phyloP scores from a whole-genome alignment of 2,329 filamentous ascomycete genomes.

The Curvularia sp. region DNA sequence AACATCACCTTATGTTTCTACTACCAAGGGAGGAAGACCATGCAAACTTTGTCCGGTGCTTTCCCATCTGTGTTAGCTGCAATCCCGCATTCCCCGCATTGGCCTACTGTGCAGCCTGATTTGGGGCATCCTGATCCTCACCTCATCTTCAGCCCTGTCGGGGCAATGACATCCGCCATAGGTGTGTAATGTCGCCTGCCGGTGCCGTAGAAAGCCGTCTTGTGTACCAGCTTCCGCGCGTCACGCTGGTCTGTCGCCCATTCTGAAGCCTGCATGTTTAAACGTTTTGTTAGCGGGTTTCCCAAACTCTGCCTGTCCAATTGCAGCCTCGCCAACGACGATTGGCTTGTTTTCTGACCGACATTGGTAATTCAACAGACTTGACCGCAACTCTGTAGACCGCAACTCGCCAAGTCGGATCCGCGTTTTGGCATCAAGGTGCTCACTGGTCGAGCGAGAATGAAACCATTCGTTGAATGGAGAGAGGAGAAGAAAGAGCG shows the following conservation, averaged over 20 bases:
- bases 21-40: constrained; percentile 13
- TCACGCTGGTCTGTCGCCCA: constrained; percentile 5
- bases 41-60: constrained; percentile 18
- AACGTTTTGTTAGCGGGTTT: neutral
- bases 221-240: constrained; percentile 4
- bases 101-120: constrained; percentile 22
- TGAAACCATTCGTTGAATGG: neutral
- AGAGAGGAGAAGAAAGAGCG: neutral
- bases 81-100: constrained; percentile 29
- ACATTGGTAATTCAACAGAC: neutral
- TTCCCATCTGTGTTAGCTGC: constrained; percentile 6
- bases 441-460: neutral
- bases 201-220: neutral
- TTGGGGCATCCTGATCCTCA: constrained; percentile 32
- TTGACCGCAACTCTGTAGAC: constrained; percentile 20
- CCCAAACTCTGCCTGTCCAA: neutral
- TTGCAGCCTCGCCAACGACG: constrained; percentile 7
- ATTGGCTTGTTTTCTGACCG: constrained; percentile 18
- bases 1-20: constrained; percentile 13
- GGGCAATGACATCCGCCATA: constrained; percentile 25
- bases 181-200: constrained; percentile 15
- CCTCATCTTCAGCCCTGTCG: constrained; percentile 24
- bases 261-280: constrained; percentile 7
- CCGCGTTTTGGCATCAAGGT: neutral
- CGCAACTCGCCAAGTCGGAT: neutral